Base-by-base conservation (phyloP, 1,284 basidiomycete genomes). In the Pulveroboletus sp. region DNA sequence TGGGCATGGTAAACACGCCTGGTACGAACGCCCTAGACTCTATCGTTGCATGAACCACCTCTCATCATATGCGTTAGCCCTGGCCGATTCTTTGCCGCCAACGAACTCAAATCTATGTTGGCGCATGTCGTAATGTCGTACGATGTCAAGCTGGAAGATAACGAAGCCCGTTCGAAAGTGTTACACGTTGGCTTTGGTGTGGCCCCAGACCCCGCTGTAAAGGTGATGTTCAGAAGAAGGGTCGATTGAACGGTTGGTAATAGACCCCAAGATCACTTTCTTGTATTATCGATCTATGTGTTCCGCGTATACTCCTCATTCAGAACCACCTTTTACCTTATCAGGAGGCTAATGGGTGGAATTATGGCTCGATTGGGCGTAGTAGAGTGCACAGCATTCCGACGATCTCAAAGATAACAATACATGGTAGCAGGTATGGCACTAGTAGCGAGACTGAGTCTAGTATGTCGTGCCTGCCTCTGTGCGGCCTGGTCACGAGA, bases 51-150 rank as follows among this genome's bases (percentile, higher is more conserved):
- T 31, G 29, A 8, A 31, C 7, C 29, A n/a, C 29, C 7, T n/a
- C 4, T 35, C 25, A 33, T 17, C 28, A 6, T 11, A n/a, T 39
- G 12, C 12, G 12, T 29, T 45, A 65, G 61, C 12, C 49, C 61
- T 2, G 61, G 63, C 15, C 56, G 61, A 6, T 55, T 62, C 43
- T 50, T 62, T n/a, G 60, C 52, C 20, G 49, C 40, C 1, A 66
- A 46, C 39, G 65, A 65, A 52, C 43, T 74, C 31, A 74, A 73
- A 47, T 29, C 58, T 9, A 68, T 75, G 59, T 52, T 74, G 42
- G 74, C 72, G 0, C 61, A 71, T 18, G 8, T 72, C 14, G 57
- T 74, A 7, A 9, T 65, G 17, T 60, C 60, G 5, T 74, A 74
- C 45, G 72, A 74, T 45, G 33, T 74, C 24, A 74, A 65, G 31